Evolutionary conservation across 2,329 filamentous ascomycete genomes (phyloP).

Genomic region (Aspergillus puulaauensis): DNA sequence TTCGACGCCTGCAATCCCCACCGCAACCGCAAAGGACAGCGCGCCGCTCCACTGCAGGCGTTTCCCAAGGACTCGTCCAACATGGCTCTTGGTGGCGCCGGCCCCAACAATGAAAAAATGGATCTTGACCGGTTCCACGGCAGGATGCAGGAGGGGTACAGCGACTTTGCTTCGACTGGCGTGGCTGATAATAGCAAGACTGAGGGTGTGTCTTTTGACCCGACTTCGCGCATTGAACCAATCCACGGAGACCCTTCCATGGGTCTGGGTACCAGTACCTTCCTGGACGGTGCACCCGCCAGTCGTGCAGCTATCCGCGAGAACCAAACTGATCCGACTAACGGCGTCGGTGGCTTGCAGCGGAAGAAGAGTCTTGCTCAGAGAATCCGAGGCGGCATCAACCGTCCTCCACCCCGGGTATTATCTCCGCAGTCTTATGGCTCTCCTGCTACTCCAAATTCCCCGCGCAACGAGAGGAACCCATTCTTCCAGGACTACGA

Average conservation of each 20-base stretch:
- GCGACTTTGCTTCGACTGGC: slow-evolving; percentile 65
- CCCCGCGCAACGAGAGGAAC: slow-evolving; percentile 57
- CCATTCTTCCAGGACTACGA: slow-evolving; percentile 84
- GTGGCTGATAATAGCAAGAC: slow-evolving; percentile 32
- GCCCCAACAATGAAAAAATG: slow-evolving; percentile 76
- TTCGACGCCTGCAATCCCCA: slow-evolving; percentile 96
- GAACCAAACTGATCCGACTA: slow-evolving; percentile 60
- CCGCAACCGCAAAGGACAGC: slow-evolving; percentile 80
- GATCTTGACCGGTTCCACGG: slow-evolving; percentile 90
- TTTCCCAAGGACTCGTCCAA: slow-evolving; percentile 92
- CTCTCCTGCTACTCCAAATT: slow-evolving; percentile 27
- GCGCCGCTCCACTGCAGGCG: slow-evolving; percentile 89
- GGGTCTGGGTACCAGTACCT: slow-evolving; percentile 90
- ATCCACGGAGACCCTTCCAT: slow-evolving; percentile 81
- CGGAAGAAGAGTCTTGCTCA: slow-evolving; percentile 95
- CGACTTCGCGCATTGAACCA: slow-evolving; percentile 64
- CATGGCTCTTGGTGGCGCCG: slow-evolving; percentile 84
- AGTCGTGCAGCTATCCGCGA: slow-evolving; percentile 73
- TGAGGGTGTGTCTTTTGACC: slow-evolving; percentile 59
- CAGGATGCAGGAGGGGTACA: slow-evolving; percentile 78
- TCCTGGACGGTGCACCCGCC: slow-evolving; percentile 89
- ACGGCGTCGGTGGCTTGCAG: slow-evolving; percentile 60
- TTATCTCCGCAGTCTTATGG: slow-evolving; percentile 52
- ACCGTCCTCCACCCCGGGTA: slow-evolving; percentile 61
- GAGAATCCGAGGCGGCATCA: slow-evolving; percentile 79